These are phyloP conservation scores for Aspergillus nomiae DNA, from an alignment of 2,329 filamentous ascomycete species.

Conservation along the genomic window DNA sequence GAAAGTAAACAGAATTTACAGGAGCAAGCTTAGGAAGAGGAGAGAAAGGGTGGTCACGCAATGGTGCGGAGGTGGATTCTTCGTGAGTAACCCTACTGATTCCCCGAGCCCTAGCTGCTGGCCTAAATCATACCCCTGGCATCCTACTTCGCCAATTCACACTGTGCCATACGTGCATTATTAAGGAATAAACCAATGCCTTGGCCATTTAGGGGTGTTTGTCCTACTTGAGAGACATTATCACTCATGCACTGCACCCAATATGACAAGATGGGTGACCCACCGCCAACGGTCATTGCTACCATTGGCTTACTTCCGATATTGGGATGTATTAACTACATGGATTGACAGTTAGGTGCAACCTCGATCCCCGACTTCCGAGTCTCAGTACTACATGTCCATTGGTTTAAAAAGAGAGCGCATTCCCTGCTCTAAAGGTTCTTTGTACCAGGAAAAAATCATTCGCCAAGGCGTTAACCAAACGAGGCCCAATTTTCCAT, in stretches of 20 bases:
- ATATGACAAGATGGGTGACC: background rate
- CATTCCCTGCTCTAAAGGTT: background rate
- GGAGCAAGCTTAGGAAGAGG: background rate
- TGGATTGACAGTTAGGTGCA: background rate
- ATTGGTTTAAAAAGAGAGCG: background rate
- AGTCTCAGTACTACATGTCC: background rate
- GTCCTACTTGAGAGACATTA: background rate
- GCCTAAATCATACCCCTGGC: background rate
- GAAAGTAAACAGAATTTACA: background rate
- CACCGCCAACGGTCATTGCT: background rate
- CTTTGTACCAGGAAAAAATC: background rate
- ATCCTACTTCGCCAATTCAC: background rate
- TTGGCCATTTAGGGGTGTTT: background rate
- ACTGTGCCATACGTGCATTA: background rate
- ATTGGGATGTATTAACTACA: background rate
- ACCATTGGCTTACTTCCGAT: background rate
- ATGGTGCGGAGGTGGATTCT: background rate
- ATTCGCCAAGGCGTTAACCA: background rate
- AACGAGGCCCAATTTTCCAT: background rate
- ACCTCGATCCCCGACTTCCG: background rate
- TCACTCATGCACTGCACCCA: background rate
- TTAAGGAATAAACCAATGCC: background rate
- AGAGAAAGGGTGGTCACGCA: background rate
- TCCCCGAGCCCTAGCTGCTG: background rate
- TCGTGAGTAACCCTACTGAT: background rate